phyloP scores from a whole-genome alignment of 768 basidiomycete species.

The Imleria badia region DNA sequence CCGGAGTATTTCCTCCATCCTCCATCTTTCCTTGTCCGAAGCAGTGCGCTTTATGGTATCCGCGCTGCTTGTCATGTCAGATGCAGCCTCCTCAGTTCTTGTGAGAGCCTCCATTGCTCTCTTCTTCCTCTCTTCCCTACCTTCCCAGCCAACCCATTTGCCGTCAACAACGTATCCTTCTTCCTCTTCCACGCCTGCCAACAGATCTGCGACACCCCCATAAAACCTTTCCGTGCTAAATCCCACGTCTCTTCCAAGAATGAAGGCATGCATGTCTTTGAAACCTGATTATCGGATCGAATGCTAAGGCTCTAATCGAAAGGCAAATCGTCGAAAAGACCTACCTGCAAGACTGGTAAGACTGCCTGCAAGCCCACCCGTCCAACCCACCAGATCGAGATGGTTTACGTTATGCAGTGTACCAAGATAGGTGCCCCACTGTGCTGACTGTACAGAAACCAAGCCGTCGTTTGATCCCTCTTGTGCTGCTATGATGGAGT shows the following conservation, averaged over 20 bases:
- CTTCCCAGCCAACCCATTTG: slow-evolving; percentile 20
- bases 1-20: slow-evolving; percentile 27
- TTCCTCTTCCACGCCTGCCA: slow-evolving; percentile 76
- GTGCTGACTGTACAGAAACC: slow-evolving; percentile 82
- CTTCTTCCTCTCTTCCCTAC: slow-evolving; percentile 17
- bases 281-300: slow-evolving; percentile 11
- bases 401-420: slow-evolving; percentile 91
- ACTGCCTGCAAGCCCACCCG: slow-evolving; percentile 37
- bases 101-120: not conserved
- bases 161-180: slow-evolving; percentile 32
- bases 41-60: slow-evolving; percentile 10
- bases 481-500: slow-evolving; percentile 76
- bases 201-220: slow-evolving; percentile 74
- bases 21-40: slow-evolving; percentile 26
- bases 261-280: slow-evolving; percentile 89
- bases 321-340: not conserved
- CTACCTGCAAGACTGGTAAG: slow-evolving; percentile 24
- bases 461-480: slow-evolving; percentile 96
- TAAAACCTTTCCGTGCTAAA: slow-evolving; percentile 94
- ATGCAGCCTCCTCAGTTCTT: not conserved
- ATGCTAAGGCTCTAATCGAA: not conserved
- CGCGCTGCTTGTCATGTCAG: not conserved
- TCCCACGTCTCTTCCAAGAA: slow-evolving; percentile 84
- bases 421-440: slow-evolving; percentile 97
- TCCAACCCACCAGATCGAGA: slow-evolving; percentile 92